Evolutionary conservation across 805 yeast genomes (phyloP).

Genomic region (Hanseniaspora lindneri): DNA sequence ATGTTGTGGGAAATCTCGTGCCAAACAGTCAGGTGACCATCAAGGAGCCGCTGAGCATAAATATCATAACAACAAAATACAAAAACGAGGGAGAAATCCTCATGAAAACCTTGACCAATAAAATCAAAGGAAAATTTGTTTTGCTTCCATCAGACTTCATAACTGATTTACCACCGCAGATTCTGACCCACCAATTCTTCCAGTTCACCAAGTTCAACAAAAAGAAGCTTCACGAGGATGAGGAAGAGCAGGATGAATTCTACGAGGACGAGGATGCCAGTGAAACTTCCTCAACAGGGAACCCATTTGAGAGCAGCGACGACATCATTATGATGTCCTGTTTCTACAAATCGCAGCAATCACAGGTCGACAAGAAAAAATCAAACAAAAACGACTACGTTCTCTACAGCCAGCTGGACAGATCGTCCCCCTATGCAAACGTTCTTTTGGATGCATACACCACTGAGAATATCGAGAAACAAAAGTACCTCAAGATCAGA

Average conservation of each 20-base stretch:
- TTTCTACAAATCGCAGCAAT: constrained; percentile 10
- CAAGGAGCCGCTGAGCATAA: constrained; percentile 31
- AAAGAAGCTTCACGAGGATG: constrained; percentile 37
- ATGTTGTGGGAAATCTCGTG: constrained; percentile 12
- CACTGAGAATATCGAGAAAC: constrained; percentile 53
- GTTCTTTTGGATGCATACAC: constrained; percentile 60
- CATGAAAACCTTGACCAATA: constrained; percentile 35
- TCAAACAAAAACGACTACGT: constrained; percentile 12
- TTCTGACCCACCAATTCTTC: constrained; percentile 71
- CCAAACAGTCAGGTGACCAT: constrained; percentile 18
- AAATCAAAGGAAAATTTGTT: constrained; percentile 47
- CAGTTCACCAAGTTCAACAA: constrained; percentile 45
- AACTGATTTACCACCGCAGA: constrained; percentile 84
- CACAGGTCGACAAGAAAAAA: constrained; percentile 15
- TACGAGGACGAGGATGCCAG: constrained; percentile 3
- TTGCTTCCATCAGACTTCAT: constrained; percentile 87
- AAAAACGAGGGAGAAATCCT: constrained; percentile 55
- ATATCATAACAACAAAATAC: constrained; percentile 35
- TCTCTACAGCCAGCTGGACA: constrained; percentile 29
- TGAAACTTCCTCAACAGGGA: background rate
- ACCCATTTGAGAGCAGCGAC: background rate
- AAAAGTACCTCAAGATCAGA: constrained; percentile 63
- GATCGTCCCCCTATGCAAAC: constrained; percentile 55
- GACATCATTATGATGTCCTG: constrained; percentile 16
- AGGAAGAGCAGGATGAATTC: background rate